Evolutionary conservation across 345 rosid genomes (phyloP), one percentile per base, ranked within the genome.

Genomic region (Eucalyptus globulus): DNA sequence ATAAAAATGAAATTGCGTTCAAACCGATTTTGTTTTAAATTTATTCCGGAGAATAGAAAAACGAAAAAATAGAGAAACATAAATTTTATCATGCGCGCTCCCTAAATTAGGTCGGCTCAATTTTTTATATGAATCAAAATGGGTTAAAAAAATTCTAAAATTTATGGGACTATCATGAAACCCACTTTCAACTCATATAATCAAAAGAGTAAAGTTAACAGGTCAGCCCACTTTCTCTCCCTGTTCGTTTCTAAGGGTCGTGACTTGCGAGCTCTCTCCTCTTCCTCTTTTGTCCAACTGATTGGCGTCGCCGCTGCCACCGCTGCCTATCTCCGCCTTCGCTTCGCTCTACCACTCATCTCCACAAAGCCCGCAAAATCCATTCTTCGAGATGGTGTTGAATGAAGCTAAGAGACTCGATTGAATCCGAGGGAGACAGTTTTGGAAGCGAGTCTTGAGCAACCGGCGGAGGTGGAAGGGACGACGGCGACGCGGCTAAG

Each of bases 401-500:
- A 21, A 54, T 19, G 60, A 54, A 54, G 60, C 26, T 21, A 27
- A 21, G 60, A 54, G 53, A 50, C 53, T 49, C 17, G 51, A 49
- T 49, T 49, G 51, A 49, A 49, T 49, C 51, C 17, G 17, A 49
- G 51, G 43, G 9, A 8, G 17, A 53, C 6, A 76, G 89, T 69
- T 56, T 86, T 47, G 91, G 91, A 86, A 85, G 90, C 29, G 9
- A 72, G 91, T 87, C 89, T 86, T 89, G 88, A 47, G 90, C 92
- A 45, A 34, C 90, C 47, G 58, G 87, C 11, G 81, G 93, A 87
- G 89, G 91, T 88, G 89, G 87, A n/a, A 53, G 93, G 93, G 83
- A 29, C 92, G 56, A 95, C 94, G 9, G 96, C 94, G 89, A 85
- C 91, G 87, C 95, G 97, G 98, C 89, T 93, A 88, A 94, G 90